Evolutionary conservation across 106 monocot genomes (phyloP), one percentile per base, ranked within the genome.

Genomic region (Ottelia alismoides): DNA sequence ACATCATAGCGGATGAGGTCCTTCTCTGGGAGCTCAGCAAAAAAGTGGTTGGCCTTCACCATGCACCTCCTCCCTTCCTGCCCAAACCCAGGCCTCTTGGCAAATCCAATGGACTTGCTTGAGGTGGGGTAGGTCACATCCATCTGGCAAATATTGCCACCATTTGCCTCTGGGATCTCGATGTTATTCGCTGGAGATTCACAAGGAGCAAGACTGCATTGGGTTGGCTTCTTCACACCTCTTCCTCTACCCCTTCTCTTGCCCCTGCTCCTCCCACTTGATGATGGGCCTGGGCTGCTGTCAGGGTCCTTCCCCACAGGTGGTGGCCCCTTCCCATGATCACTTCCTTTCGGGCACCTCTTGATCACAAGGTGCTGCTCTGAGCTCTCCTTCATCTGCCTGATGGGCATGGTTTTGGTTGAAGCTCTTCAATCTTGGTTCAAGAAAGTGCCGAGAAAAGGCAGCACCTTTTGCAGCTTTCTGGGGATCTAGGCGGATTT

Each of bases 1-100:
- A 81, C 81, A 65, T 81, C 76, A 49, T 76, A 76, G 22, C 76
- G 81, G 65, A 45, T 45, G 17, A 76, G 63, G 17, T 76, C 76
- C 47, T 65, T 72, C 31, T 72, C 60, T 1, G 81, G 71, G 12
- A 72, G 57, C 65, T 81, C 49, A 0, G 65, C 61, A 11, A 71
- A 52, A 55, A 80, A 72, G 53, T 80, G 80, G 67, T 80, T 80
- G 28, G 80, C 74, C 24, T 69, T 65, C 2, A 81, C 64, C 23
- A 68, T 43, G 47, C 72, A 61, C 46, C 61, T 76, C 12, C 51
- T 65, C 31, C 81, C 81, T 1, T 47, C 60, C 28, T 56, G 55
- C 2, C 81, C 81, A 27, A 68, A 49, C 18, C 76, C 76, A 44
- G 81, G 81, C 27, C 81, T 68, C 0, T 18, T 3, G 2, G 76